Base-by-base conservation (phyloP, 139 green algal genomes). In the Micractinium sp. region DNA sequence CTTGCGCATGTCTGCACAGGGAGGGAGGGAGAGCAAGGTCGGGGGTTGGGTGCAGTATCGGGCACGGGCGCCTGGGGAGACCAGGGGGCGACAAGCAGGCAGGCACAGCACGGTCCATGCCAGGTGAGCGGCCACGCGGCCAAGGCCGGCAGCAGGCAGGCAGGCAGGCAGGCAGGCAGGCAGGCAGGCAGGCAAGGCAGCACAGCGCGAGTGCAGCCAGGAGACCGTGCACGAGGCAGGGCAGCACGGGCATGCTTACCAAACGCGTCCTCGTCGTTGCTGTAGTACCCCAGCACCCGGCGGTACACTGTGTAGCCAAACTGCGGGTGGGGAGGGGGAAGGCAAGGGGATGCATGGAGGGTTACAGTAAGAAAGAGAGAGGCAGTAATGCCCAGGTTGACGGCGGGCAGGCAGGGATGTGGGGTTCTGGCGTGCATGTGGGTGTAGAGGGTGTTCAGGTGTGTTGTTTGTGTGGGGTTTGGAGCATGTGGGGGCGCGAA, bases 231-330 rank as follows among this genome's bases (percentile, higher is more conserved):
- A 88, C 1, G 39, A 33, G 19, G 13, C 27, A 41, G 73, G n/a
- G 29, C 33, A 35, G 38, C 47, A 9, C 63, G 22, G 63, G 63
- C 63, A 25, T 25, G 20, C 63, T 16, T 85, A 95, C 92, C 91
- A 87, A 96, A 98, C 0, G 97, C 98, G 83, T 99, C 96, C 79
- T 99, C 98, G 25, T 98, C 94, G 0, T 97, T 97, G 79, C 85
- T 94, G 89, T 99, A 99, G 90, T 99, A 99, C 0, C 93, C 94
- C n/a, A 98, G 38, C 39, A 99, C 97, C 69, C 92, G 90, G 29
- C 98, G 89, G 90, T 99, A 99, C 25, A 98, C 90, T 0, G 63
- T 94, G 93, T 99, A 99, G 2, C 98, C 98, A 86, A 99, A 97
- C 90, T 95, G 92, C 84, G 85, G n/a, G n/a, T 1, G 22, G 14